Base-by-base conservation (phyloP, 75 land plant genomes). In the Larix kaempferi region DNA sequence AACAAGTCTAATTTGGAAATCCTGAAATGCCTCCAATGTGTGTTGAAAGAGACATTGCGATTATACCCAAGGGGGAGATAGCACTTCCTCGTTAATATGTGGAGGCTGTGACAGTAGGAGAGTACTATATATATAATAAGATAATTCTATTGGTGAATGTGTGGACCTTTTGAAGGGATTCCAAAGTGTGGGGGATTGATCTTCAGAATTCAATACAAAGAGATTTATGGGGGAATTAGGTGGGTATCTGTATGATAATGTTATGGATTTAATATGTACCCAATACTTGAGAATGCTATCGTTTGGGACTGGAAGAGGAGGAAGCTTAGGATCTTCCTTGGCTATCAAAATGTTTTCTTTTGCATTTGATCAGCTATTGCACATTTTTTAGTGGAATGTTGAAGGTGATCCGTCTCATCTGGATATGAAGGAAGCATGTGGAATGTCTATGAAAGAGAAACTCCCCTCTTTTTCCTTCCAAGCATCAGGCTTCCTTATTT, bases 121-220 rank as follows among this genome's bases (percentile, higher is more conserved):
- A 44, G 19, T 71, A 37, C 25, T 37, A 21, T 8, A 37, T 71
- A n/a, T 22, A 44, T 6, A 14, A 4, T 6, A 39, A 39, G 12
- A 71, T 44, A 2, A 39, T 33, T 44, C 14, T 71, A 4, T 15
- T 71, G 16, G 25, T 71, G 11, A 71, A 71, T 39, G 39, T 12
- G 5, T 71, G 73, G 73, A 44, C 73, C 13, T 17, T 71, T 10
- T 22, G 49, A 35, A 71, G 73, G 35, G 73, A 71, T n/a, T 44
- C 73, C 10, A 39, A 19, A 4, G 25, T 41, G 15, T 71, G 73
- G 73, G 73, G 35, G n/a, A 39, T 2, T 39, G 49, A 71, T 39
- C 73, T 3, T 21, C 21, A 19, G 25, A 16, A 71, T 71, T 22
- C 11, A 71, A 10, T 6, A 44, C 73, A 16, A 22, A 71, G n/a